These are phyloP conservation scores for Teratosphaeria destructans DNA, from an alignment of 2,329 filamentous ascomycete genomes.

Conservation along the genomic window DNA sequence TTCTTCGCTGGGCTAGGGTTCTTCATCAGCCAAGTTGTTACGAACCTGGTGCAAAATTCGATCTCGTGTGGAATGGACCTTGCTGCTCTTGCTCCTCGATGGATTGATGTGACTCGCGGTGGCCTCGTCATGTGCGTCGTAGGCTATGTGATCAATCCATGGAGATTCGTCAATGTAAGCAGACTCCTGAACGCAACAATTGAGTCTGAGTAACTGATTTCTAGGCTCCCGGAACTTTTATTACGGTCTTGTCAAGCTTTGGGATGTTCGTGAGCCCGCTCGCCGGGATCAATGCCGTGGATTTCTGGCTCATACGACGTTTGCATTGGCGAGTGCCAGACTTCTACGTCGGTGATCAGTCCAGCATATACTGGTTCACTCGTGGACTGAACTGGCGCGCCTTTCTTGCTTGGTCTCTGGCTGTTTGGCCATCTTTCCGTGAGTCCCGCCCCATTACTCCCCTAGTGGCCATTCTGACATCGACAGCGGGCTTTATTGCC, in stretches of 20 bases:
- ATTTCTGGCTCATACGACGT: slow-evolving; percentile 19
- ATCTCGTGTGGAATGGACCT: slow-evolving; percentile 22
- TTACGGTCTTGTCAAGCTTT: slow-evolving; percentile 20
- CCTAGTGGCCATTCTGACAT: neutral
- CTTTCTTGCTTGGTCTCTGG: neutral
- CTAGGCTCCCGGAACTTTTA: slow-evolving; percentile 17
- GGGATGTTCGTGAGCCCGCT: slow-evolving; percentile 20
- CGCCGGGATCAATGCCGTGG: slow-evolving; percentile 15
- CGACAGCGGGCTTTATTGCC: neutral
- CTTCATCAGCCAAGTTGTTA: slow-evolving; percentile 13
- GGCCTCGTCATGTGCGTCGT: slow-evolving; percentile 15
- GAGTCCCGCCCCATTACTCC: neutral
- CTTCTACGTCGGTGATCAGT: slow-evolving; percentile 8
- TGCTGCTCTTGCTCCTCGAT: slow-evolving; percentile 16
- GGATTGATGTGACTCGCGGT: neutral
- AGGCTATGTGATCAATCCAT: neutral
- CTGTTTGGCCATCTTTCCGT: neutral
- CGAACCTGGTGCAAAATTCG: slow-evolving; percentile 18
- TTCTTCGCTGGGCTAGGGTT: slow-evolving; percentile 23
- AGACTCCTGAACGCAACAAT: neutral
- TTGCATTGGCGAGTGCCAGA: slow-evolving; percentile 17
- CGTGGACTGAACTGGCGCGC: neutral
- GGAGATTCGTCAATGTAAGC: neutral
- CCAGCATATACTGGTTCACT: neutral
- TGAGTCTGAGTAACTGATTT: slow-evolving; percentile 2